Percentiles rank a stretch among this genome's conserved stretches.
Evolutionary conservation across 352 stramenopile species (phyloP).

Genomic region (Hyphochytrium catenoides): DNA sequence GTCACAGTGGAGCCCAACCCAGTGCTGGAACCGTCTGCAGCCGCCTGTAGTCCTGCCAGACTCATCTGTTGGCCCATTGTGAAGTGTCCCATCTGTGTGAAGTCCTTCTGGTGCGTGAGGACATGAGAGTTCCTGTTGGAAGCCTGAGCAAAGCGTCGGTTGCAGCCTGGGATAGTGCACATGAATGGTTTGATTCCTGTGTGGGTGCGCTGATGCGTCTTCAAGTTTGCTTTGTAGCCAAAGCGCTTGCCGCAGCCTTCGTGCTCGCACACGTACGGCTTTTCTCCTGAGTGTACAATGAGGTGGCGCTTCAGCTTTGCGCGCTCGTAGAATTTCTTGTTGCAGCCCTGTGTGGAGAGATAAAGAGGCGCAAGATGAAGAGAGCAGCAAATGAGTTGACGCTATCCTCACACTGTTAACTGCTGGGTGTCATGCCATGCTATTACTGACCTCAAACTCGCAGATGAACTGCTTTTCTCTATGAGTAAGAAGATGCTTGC

Average conservation of each 20-base stretch:
- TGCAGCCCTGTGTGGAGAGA: too few relatives aligned
- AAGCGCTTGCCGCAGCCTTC: constrained; percentile 61
- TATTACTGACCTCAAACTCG: constrained; percentile 7
- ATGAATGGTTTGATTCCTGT: constrained; percentile 65
- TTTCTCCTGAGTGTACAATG: constrained; percentile 65
- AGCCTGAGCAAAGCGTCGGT: constrained; percentile 65
- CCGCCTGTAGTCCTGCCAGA: too few relatives aligned
- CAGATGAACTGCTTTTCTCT: constrained; percentile 8
- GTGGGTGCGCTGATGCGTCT: constrained; percentile 70
- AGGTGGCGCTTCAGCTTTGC: constrained; percentile 60
- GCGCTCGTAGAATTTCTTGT: constrained; percentile 50
- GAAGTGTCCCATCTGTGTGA: too few relatives aligned
- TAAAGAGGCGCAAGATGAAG: too few relatives aligned
- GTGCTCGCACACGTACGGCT: constrained; percentile 62
- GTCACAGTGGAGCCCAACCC: too few relatives aligned
- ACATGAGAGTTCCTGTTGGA: too few relatives aligned
- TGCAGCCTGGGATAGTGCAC: constrained; percentile 63
- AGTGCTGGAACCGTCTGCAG: too few relatives aligned
- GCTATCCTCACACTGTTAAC: too few relatives aligned
- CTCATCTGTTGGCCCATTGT: too few relatives aligned
- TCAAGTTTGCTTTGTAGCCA: constrained; percentile 64
- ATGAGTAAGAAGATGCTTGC: constrained; percentile 8
- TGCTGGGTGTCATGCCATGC: too few relatives aligned
- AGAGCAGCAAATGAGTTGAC: too few relatives aligned
- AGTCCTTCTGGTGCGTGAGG: too few relatives aligned